Base-by-base conservation (phyloP, 2,329 filamentous ascomycete genomes). In the Aspergillus fructus region DNA sequence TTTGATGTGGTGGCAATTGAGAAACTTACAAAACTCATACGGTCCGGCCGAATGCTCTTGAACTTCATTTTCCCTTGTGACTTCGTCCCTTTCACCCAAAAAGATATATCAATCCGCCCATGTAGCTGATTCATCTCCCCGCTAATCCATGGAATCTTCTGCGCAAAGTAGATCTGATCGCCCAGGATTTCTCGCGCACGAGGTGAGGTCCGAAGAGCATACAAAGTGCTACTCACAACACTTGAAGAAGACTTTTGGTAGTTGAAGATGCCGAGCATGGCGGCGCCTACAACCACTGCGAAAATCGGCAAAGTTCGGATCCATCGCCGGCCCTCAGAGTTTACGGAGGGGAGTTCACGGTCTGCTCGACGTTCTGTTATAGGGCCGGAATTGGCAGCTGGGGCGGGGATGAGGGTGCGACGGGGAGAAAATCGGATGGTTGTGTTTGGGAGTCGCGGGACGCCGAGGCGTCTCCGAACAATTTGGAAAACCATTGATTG, bases 241-340 rank as follows among this genome's bases (percentile, higher is more conserved):
- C 89, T 90, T 24, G 87, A 91, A n/a, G 90, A 91, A 56, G 88
- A 86, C 76, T 97, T 97, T 75, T 99, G 93, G 84, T 99, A 97
- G 83, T 99, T 99, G 89, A 99, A 97, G 76, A 99, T 97, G 65
- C 89, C 91, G 59, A 96, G 79, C 64, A 88, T 87, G 64, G 88
- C 89, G 55, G 83, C 81, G 49, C 85, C 83, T 66, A 96, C 85
- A 62, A 91, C 79, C 62, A 84, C 75, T 53, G 89, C 72, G 82
- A 97, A 97, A 72, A 96, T 78, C 53, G 93, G 93, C 34, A 96
- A 76, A 1, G 91, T 91, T 66, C 84, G 84, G 55, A 81, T 72
- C 89, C 89, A 93, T 65, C 30, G 30, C 41, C 82, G 81, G 71
- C 85, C 84, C 49, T 69, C 64, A n/a, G 64, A 63, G 13, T 71